Conservation (phyloP, 75 land plant species). For the Cupressus sempervirens region DNA sequence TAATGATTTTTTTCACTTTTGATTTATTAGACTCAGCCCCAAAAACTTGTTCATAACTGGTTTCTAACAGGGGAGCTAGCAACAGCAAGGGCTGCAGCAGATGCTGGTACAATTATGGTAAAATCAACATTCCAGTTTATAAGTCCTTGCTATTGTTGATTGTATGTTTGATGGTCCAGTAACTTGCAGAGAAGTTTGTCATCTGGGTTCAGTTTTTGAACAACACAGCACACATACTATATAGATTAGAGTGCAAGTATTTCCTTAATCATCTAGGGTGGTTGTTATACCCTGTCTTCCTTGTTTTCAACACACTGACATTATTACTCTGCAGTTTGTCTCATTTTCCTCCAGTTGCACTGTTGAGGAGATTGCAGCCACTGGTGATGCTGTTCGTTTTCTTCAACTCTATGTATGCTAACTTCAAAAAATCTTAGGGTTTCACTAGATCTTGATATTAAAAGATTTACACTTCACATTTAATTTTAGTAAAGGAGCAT, state of each 20-base stretch:
- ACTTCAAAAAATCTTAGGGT: not conserved
- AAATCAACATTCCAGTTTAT: not conserved
- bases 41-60: not conserved
- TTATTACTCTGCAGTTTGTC: constrained; percentile 44
- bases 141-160: not conserved
- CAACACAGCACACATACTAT: not conserved
- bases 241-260: not conserved
- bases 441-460: not conserved
- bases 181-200: not conserved
- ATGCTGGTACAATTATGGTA: constrained; percentile 83
- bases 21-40: not conserved
- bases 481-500: not conserved
- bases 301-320: not conserved
- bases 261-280: not conserved
- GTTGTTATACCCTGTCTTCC: not conserved
- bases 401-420: constrained; percentile 78
- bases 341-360: constrained; percentile 51
- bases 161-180: not conserved
- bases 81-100: constrained; percentile 85
- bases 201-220: not conserved
- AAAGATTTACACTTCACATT: not conserved
- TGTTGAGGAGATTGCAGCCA: constrained; percentile 84
- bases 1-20: not conserved
- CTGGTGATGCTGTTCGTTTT: constrained; percentile 66
- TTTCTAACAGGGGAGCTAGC: constrained; percentile 76